A percentile compares a stretch with the other conserved stretches of the same genome.
phyloP scores from a whole-genome alignment of 495 filamentous ascomycete species.

The Hyaloscypha variabilis region DNA sequence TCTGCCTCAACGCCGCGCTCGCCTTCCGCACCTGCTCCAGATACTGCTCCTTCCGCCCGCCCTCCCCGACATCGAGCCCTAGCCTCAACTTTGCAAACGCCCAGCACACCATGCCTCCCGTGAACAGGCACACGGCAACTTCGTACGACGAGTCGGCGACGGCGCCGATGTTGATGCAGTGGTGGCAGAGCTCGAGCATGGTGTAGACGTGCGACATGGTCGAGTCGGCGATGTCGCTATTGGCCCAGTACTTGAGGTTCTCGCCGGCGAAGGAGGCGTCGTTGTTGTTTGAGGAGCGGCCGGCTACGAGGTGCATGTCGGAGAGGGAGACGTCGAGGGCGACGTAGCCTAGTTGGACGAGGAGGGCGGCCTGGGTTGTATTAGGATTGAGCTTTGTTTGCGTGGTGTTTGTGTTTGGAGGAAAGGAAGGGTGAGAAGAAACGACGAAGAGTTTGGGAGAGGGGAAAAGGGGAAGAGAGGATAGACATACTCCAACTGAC shows the following conservation, averaged over 20 bases:
- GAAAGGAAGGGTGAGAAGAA: too few species aligned
- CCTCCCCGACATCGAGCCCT: not conserved
- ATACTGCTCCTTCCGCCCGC: conserved; percentile 10
- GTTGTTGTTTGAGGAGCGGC: conserved; percentile 20
- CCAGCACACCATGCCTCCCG: conserved; percentile 33
- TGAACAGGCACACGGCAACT: conserved; percentile 33
- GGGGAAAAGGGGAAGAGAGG: not conserved
- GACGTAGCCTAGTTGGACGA: conserved; percentile 22
- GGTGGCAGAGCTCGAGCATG: conserved; percentile 30
- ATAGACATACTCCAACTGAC: not conserved
- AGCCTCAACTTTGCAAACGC: conserved; percentile 21
- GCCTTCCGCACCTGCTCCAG: conserved; percentile 23
- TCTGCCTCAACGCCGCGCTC: conserved; percentile 21
- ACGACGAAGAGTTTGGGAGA: too few species aligned
- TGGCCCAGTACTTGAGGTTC: conserved; percentile 30
- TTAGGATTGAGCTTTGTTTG: too few species aligned
- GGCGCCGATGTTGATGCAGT: conserved; percentile 25
- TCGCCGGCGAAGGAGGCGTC: conserved; percentile 24
- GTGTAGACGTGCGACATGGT: conserved; percentile 27
- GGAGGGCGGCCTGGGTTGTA: conserved; percentile 10
- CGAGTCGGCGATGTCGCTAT: conserved; percentile 21
- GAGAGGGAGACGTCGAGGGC: conserved; percentile 25
- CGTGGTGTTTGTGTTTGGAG: too few species aligned
- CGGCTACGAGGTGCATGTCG: conserved; percentile 30
- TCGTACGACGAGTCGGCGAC: conserved; percentile 29